Base-by-base conservation (phyloP, 805 yeast genomes). In the Debaryomyces hansenii region DNA sequence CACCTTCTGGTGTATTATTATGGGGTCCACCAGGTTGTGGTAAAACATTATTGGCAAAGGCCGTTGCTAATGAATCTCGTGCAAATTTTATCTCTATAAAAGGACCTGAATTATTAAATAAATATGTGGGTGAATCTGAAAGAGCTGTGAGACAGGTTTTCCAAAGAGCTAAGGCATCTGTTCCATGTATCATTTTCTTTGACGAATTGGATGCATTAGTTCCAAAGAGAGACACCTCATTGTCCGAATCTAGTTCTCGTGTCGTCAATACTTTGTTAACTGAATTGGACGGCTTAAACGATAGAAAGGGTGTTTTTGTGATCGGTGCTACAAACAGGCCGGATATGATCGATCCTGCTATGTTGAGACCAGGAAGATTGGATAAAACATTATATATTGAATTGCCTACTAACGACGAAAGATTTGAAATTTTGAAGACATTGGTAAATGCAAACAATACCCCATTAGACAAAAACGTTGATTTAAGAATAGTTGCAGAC, bases 1-100 rank as follows among this genome's bases (percentile, higher is more conserved):
- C 97, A 0, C 98, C 98, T 2, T 90, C 96, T 0, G 99, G 99
- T 47, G 99, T 94, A 1, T 70, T 94, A 20, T 79, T 94, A 75
- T 94, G 99, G 99, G 99, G 99, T 0, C 99, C 99, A 1, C 99
- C 99, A 3, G 99, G 99, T 32, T 94, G 98, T 71, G 99, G 99
- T 77, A 94, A 94, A 63, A 94, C 99, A 0, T 74, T 94, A 41
- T 73, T 94, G 24, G 98, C 98, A 0, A 94, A 94, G 60, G 99
- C 99, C 2, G 98, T 94, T 2, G 99, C 99, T 9, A 92, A 92
- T 63, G 98, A 94, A 66, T 90, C 97, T 0, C 79, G 95, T 44
- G 98, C 98, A 10, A 94, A 94, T 63, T 94, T 94, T 66, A 94
- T 94, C 33, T 87, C 96, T 9, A 90, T 94, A 28, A 86, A 95